These are phyloP conservation scores for Leccinum pachyderme DNA, from an alignment of 1,284 basidiomycete species.

Conservation along the genomic window DNA sequence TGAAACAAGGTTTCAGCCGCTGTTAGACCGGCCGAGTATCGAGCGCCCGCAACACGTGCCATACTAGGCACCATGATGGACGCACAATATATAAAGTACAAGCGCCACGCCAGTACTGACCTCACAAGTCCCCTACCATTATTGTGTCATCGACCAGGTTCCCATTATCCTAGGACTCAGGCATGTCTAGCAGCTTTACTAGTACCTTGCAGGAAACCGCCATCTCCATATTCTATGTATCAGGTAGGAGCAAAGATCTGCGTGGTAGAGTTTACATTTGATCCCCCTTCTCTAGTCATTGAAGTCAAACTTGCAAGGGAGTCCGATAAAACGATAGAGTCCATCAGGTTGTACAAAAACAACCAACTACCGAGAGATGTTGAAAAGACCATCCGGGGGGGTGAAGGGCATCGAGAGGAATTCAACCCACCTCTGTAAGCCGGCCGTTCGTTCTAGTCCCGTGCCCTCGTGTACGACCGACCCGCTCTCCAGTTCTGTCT, in stretches of 20 bases:
- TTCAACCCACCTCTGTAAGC: conserved; percentile 9
- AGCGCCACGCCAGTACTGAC: neutral
- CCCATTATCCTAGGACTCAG: neutral
- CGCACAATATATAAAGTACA: neutral
- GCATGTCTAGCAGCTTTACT: conserved; percentile 2
- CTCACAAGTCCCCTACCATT: neutral
- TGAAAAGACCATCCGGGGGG: neutral
- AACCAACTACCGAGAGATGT: neutral
- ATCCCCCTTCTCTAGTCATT: conserved; percentile 6
- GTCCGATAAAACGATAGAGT: conserved; percentile 7
- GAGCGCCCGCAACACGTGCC: neutral
- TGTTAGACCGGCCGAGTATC: neutral
- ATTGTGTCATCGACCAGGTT: neutral
- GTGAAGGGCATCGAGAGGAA: neutral
- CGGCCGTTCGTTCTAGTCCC: neutral
- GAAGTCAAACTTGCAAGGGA: conserved; percentile 5
- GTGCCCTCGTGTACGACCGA: neutral
- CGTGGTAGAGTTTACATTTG: neutral
- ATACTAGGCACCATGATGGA: neutral
- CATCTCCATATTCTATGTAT: conserved; percentile 1
- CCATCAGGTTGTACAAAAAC: conserved; percentile 6
- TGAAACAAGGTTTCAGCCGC: too few relatives aligned
- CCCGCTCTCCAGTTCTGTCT: conserved; percentile 2
- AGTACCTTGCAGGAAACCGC: neutral
- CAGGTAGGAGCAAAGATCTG: conserved; percentile 1